Percentiles rank a stretch among this genome's conserved stretches.
Evolutionary conservation across 2,329 filamentous ascomycete species (phyloP).

Genomic region (Sporothrix globosa): DNA sequence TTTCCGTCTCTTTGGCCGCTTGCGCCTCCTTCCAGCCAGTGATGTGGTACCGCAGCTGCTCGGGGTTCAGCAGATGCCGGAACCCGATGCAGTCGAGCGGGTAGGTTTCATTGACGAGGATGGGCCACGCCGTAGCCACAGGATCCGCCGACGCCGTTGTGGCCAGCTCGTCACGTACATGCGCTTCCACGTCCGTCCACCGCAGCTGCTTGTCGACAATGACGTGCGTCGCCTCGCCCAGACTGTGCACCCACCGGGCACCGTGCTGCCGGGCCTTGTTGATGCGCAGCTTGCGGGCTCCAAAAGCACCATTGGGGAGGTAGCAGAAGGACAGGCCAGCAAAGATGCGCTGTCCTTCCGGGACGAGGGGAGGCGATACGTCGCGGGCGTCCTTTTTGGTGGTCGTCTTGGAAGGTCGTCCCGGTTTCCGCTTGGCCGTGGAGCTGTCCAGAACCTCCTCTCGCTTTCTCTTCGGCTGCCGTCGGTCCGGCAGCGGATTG

Average conservation of each 20-base stretch:
- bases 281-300: conserved; percentile 71
- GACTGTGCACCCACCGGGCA: conserved; percentile 67
- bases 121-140: conserved; percentile 38
- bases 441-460: not conserved
- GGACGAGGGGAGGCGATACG: conserved; percentile 46
- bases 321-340: conserved; percentile 70
- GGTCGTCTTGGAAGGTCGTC: not conserved
- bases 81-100: conserved; percentile 69
- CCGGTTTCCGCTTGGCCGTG: not conserved
- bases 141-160: conserved; percentile 35
- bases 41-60: conserved; percentile 63
- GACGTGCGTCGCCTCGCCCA: conserved; percentile 70
- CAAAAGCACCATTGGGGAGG: conserved; percentile 77
- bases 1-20: not conserved
- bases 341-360: conserved; percentile 62
- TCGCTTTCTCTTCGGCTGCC: not conserved
- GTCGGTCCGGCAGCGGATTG: conserved; percentile 21
- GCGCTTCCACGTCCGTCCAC: conserved; percentile 64
- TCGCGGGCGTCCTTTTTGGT: conserved; percentile 1
- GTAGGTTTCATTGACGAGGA: conserved; percentile 70
- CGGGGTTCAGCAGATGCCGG: conserved; percentile 60
- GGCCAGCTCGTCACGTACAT: conserved; percentile 48
- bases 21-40: conserved; percentile 49
- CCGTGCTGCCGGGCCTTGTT: conserved; percentile 74
- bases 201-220: conserved; percentile 72